Conservation (phyloP, 495 filamentous ascomycete genomes). For the Aeminium ludgeri region DNA sequence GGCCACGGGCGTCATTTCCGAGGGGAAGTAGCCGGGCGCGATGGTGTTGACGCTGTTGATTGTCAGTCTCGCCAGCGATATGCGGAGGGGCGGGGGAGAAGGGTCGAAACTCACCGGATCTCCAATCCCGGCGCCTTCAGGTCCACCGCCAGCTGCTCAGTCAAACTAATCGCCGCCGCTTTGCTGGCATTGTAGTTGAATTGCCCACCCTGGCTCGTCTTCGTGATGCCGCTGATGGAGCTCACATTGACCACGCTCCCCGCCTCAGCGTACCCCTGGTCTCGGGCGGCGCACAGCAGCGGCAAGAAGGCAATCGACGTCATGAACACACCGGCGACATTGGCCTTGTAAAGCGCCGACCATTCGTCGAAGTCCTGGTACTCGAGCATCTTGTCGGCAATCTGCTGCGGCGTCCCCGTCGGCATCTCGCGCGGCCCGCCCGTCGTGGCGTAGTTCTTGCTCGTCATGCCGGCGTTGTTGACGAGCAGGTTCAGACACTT, state of each 20-base stretch:
- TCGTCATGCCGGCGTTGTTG: conserved; percentile 13
- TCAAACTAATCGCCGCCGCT: conserved; percentile 25
- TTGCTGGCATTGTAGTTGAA: conserved; percentile 28
- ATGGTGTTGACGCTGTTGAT: conserved; percentile 27
- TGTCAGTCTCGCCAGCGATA: too few species aligned
- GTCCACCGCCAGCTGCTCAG: conserved; percentile 31
- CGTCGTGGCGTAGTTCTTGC: conserved; percentile 7
- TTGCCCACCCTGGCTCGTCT: conserved; percentile 24
- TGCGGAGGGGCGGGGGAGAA: too few species aligned
- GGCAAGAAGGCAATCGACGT: conserved; percentile 28
- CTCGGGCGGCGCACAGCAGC: conserved; percentile 17
- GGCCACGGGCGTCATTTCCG: conserved; percentile 45
- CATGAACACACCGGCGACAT: conserved; percentile 28
- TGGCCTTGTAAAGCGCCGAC: conserved; percentile 26
- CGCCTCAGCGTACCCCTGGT: conserved; percentile 7
- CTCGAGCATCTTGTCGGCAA: conserved; percentile 26
- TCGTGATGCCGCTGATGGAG: conserved; percentile 26
- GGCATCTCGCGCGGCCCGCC: conserved; percentile 23
- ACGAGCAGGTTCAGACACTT: conserved; percentile 21
- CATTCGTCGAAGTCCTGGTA: conserved; percentile 27
- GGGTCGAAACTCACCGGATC: conserved; percentile 1
- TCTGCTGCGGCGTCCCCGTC: conserved; percentile 14
- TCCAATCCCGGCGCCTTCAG: conserved; percentile 22
- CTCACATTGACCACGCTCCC: conserved; percentile 27
- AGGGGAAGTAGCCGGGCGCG: conserved; percentile 42